A percentile compares a stretch with the other conserved stretches of the same genome.
These are phyloP conservation scores for Toxicodendron radicans DNA, from an alignment of 345 rosid species.

Conservation along the genomic window DNA sequence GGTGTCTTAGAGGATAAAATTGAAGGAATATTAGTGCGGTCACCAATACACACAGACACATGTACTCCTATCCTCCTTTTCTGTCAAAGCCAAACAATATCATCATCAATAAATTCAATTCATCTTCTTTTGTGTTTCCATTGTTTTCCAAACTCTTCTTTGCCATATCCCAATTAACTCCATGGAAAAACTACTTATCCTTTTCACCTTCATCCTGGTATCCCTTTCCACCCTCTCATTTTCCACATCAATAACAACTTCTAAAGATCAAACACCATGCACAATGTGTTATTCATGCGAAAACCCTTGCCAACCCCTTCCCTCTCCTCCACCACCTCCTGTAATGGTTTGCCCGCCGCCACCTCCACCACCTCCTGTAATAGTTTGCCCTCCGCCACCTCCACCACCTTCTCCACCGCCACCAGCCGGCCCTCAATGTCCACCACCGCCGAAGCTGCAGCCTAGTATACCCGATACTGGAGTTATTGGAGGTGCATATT, in stretches of 20 bases:
- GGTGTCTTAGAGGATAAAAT: slow-evolving; percentile 21
- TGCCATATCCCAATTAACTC: neutral
- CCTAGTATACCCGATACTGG: slow-evolving; percentile 11
- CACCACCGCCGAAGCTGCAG: slow-evolving; percentile 21
- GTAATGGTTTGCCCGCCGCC: slow-evolving; percentile 29
- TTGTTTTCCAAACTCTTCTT: neutral
- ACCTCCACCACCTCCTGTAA: slow-evolving; percentile 32
- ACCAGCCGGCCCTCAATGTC: slow-evolving; percentile 21
- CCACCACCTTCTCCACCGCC: slow-evolving; percentile 31
- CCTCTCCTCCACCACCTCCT: slow-evolving; percentile 37
- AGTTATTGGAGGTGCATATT: slow-evolving; percentile 14
- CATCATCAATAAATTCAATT: neutral
- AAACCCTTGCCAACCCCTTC: slow-evolving; percentile 36
- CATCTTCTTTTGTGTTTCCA: neutral
- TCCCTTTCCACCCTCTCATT: slow-evolving; percentile 11
- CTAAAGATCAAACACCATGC: slow-evolving; percentile 35
- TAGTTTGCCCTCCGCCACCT: slow-evolving; percentile 34
- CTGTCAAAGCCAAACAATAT: neutral
- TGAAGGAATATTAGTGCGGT: slow-evolving; percentile 23
- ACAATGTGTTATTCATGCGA: slow-evolving; percentile 36
- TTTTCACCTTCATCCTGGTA: slow-evolving; percentile 15
- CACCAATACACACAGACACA: slow-evolving; percentile 25
- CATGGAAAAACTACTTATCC: neutral
- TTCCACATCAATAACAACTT: neutral
- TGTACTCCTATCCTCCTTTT: neutral